These are phyloP conservation scores for Dentipellis sp. DNA, from an alignment of 768 basidiomycete genomes.

Conservation along the genomic window DNA sequence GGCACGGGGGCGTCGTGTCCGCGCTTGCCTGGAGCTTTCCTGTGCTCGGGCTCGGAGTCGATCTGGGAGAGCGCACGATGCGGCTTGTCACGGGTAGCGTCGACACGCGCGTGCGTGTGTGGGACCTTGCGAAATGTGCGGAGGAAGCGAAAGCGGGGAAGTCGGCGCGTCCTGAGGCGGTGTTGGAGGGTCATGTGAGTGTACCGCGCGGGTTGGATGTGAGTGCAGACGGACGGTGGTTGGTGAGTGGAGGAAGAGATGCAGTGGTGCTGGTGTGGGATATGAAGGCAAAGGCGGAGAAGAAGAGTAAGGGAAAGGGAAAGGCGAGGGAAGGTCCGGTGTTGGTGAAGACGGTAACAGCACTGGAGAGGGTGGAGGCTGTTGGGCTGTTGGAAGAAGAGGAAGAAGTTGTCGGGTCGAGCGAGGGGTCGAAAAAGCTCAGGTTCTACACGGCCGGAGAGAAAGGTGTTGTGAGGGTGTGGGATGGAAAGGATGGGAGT, in stretches of 20 bases:
- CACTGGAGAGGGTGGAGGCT: conserved; percentile 81
- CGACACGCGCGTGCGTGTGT: conserved; percentile 88
- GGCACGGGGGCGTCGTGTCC: conserved; percentile 95
- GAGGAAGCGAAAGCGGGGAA: conserved; percentile 46
- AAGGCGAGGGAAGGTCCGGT: conserved; percentile 48
- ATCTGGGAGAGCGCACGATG: conserved; percentile 40
- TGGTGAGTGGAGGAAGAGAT: conserved; percentile 88
- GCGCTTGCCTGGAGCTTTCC: conserved; percentile 82
- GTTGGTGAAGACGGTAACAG: conserved; percentile 71
- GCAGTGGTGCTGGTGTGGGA: conserved; percentile 94
- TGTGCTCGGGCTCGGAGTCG: conserved; percentile 30
- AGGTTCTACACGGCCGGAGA: conserved; percentile 88
- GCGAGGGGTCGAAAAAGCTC: conserved; percentile 31
- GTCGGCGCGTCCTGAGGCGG: conserved; percentile 55
- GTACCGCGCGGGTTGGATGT: conserved; percentile 89
- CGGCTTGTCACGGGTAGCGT: conserved; percentile 86
- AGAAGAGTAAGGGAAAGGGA: conserved; percentile 24
- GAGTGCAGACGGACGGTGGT: conserved; percentile 78
- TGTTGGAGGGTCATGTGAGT: conserved; percentile 93
- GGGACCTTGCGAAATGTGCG: conserved; percentile 57
- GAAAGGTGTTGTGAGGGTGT: conserved; percentile 76
- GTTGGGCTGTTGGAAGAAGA: conserved; percentile 59
- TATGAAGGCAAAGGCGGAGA: conserved; percentile 27
- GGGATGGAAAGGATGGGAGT: conserved; percentile 67
- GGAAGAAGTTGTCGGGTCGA: conserved; percentile 38